Conservation (phyloP, 2,329 filamentous ascomycete genomes). For the Whalleya microplaca region DNA sequence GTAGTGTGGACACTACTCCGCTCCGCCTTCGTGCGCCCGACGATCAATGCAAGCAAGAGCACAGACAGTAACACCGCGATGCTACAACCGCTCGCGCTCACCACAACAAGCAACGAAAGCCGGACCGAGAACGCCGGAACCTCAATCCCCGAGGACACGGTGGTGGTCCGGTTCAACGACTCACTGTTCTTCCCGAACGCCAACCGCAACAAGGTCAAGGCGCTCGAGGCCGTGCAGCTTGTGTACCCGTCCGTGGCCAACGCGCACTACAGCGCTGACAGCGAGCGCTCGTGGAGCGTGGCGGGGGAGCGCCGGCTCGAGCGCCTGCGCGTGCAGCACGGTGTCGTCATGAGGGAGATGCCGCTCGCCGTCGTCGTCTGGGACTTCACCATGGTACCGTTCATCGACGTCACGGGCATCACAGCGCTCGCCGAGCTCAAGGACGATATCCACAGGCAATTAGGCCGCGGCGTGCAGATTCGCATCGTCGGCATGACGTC, state of each 20-base stretch:
- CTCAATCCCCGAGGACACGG: constrained; percentile 50
- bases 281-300: constrained; percentile 38
- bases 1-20: constrained; percentile 63
- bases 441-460: constrained; percentile 35
- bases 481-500: constrained; percentile 32
- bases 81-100: constrained; percentile 27
- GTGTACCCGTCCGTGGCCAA: constrained; percentile 34
- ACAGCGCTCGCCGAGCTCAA: constrained; percentile 37
- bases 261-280: constrained; percentile 24
- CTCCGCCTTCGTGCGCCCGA: constrained; percentile 52
- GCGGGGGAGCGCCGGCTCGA: constrained; percentile 32
- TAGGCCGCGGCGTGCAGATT: constrained; percentile 33
- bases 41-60: constrained; percentile 35
- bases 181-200: constrained; percentile 66
- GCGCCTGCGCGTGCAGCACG: constrained; percentile 30
- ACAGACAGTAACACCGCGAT: constrained; percentile 19
- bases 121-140: constrained; percentile 31
- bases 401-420: constrained; percentile 37
- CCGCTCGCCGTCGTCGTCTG: constrained; percentile 35
- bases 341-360: constrained; percentile 29
- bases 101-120: constrained; percentile 26
- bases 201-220: constrained; percentile 42
- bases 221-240: constrained; percentile 37
- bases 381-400: constrained; percentile 35
- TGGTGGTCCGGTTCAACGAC: constrained; percentile 60